phyloP scores from a whole-genome alignment of 78 protist species.

The Guillardia theta region DNA sequence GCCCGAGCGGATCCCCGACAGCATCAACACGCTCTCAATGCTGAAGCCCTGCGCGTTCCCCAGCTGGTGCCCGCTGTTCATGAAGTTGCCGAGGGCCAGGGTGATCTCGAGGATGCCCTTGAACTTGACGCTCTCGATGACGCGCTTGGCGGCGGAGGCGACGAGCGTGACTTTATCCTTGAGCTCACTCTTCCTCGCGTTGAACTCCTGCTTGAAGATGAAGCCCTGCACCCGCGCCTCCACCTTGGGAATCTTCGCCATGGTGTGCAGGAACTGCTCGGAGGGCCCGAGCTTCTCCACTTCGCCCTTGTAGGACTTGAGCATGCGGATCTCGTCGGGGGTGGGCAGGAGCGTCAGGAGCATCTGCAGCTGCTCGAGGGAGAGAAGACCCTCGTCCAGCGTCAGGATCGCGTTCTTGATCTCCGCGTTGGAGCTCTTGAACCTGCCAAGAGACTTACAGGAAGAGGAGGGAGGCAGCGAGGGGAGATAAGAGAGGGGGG shows the following conservation, averaged over 20 bases:
- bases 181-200: neutral
- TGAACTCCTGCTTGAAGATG: constrained; percentile 14
- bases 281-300: neutral
- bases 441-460: too few relatives aligned
- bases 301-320: neutral
- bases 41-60: constrained; percentile 34
- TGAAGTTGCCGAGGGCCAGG: constrained; percentile 25
- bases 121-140: neutral
- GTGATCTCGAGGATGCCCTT: constrained; percentile 25
- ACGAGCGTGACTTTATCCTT: neutral
- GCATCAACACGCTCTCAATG: neutral
- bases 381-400: neutral
- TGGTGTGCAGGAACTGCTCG: neutral
- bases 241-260: neutral
- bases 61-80: neutral
- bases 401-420: neutral
- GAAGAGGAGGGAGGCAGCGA: too few relatives aligned
- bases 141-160: neutral
- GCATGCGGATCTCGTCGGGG: neutral
- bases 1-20: constrained; percentile 1
- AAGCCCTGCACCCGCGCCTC: constrained; percentile 35
- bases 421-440: neutral
- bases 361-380: neutral
- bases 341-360: constrained; percentile 7
- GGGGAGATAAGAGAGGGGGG: too few relatives aligned